phyloP scores from a whole-genome alignment of 2,329 filamentous ascomycete genomes.

The Monilinia fructicola region DNA sequence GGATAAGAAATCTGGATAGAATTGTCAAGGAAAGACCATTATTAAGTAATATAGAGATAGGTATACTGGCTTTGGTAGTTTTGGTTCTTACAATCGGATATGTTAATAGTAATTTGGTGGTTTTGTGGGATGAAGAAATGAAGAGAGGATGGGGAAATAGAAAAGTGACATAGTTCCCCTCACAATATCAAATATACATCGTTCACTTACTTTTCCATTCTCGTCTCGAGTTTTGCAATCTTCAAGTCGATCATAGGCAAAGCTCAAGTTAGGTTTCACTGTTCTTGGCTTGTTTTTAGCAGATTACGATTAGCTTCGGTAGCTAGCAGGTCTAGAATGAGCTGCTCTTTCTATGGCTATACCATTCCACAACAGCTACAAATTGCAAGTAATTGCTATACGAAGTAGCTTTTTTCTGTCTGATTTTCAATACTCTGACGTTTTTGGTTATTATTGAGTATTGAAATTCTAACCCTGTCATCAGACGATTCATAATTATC shows the following conservation, averaged over 20 bases:
- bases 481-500: too few species aligned
- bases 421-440: too few species aligned
- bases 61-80: conserved; percentile 27
- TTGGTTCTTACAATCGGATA: conserved; percentile 27
- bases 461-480: too few species aligned
- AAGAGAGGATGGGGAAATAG: conserved; percentile 32
- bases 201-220: background rate
- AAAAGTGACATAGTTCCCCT: background rate
- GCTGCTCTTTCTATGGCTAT: background rate
- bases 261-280: background rate
- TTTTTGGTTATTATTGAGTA: background rate
- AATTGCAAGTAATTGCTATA: too few species aligned
- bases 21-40: conserved; percentile 27
- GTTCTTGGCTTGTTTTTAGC: too few species aligned
- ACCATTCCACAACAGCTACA: background rate
- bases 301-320: background rate
- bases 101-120: conserved; percentile 29
- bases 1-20: conserved; percentile 32
- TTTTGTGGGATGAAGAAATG: conserved; percentile 31
- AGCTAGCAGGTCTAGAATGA: background rate
- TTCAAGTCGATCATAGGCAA: background rate
- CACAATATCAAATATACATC: background rate
- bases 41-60: conserved; percentile 31
- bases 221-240: background rate
- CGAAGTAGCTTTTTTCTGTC: too few species aligned